Evolutionary conservation across 208 protist genomes (phyloP).

Genomic region (Acanthamoeba culbertsoni): DNA sequence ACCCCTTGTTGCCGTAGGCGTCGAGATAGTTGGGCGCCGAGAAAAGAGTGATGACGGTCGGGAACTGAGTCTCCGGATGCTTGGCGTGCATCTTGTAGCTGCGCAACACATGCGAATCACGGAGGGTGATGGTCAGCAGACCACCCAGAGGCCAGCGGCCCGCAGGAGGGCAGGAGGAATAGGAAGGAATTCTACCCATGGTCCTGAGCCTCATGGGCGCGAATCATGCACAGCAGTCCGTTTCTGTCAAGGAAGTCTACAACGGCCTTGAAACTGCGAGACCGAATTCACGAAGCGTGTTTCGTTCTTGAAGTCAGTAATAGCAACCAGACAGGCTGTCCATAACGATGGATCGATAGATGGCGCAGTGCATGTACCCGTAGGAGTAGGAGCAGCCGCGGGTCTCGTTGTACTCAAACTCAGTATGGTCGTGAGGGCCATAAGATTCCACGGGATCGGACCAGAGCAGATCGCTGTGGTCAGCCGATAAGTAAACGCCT

Average conservation of each 20-base stretch:
- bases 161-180: neutral
- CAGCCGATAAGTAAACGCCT: neutral
- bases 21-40: constrained; percentile 97
- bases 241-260: constrained; percentile 94
- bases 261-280: constrained; percentile 79
- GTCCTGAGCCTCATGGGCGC: constrained; percentile 93
- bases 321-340: neutral
- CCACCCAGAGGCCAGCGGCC: neutral
- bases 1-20: constrained; percentile 95
- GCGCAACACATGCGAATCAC: neutral
- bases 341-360: neutral
- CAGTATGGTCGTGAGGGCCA: constrained; percentile 83
- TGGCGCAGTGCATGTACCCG: constrained; percentile 9
- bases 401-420: constrained; percentile 83
- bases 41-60: constrained; percentile 96
- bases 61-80: constrained; percentile 89
- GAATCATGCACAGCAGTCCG: constrained; percentile 93
- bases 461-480: constrained; percentile 91
- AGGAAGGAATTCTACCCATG: constrained; percentile 59
- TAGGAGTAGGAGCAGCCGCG: constrained; percentile 85
- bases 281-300: neutral
- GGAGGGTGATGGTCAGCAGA: neutral
- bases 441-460: constrained; percentile 92
- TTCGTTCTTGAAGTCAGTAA: neutral
- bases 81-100: constrained; percentile 93